Evolutionary conservation across 2,329 filamentous ascomycete species (phyloP).

Genomic region (Talaromyces sp.): DNA sequence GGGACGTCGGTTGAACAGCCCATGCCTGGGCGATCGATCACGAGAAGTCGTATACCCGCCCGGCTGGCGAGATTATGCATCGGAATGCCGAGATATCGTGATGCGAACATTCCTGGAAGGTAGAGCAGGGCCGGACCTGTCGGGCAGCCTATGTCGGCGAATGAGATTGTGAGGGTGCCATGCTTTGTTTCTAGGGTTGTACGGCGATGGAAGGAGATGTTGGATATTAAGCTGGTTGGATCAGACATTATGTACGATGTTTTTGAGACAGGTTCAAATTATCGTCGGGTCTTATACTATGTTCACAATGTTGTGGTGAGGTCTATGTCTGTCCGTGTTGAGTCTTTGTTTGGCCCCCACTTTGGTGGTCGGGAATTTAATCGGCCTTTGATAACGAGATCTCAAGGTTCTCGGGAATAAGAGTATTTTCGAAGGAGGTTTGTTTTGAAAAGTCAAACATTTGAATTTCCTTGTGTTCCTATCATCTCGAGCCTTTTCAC

Average conservation of each 20-base stretch:
- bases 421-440: no score
- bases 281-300: no score
- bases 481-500: no score
- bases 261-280: no score
- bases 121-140: slow-evolving; percentile 21
- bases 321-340: no score
- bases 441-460: no score
- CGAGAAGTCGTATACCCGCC: slow-evolving; percentile 26
- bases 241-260: neutral
- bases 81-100: slow-evolving; percentile 25
- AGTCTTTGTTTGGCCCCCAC: no score
- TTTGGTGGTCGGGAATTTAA: no score
- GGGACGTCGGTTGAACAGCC: slow-evolving; percentile 47
- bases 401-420: no score
- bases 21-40: slow-evolving; percentile 29
- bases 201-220: slow-evolving; percentile 24
- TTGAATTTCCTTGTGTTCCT: no score
- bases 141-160: slow-evolving; percentile 24
- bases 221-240: slow-evolving; percentile 15
- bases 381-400: no score
- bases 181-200: slow-evolving; percentile 18
- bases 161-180: slow-evolving; percentile 24
- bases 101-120: slow-evolving; percentile 32
- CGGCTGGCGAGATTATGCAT: slow-evolving; percentile 27
- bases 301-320: no score